These are phyloP conservation scores for Exophiala aquamarina DNA, from an alignment of 2,329 filamentous ascomycete species.

Conservation along the genomic window DNA sequence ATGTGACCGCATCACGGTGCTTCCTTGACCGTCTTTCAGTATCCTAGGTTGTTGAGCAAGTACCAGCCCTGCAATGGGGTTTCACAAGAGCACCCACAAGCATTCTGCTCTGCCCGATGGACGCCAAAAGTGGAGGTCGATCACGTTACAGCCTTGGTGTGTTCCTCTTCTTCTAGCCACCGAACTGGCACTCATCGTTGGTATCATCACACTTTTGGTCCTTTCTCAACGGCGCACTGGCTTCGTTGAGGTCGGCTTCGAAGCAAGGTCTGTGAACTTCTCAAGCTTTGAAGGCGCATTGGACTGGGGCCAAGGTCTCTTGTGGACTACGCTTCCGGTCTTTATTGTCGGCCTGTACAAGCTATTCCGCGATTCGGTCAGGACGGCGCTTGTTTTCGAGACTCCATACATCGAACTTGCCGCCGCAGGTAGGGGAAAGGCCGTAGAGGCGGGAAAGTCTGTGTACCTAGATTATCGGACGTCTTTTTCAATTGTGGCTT, in stretches of 20 bases:
- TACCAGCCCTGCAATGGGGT: too few relatives aligned
- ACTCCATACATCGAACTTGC: slow-evolving; percentile 8
- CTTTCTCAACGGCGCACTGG: slow-evolving; percentile 1
- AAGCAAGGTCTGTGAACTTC: not conserved
- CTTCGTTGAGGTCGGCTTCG: slow-evolving; percentile 6
- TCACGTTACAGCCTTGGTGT: slow-evolving; percentile 2
- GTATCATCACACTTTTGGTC: slow-evolving; percentile 5
- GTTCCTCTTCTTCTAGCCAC: slow-evolving; percentile 5
- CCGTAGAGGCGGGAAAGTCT: slow-evolving; percentile 3
- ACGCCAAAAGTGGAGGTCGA: slow-evolving; percentile 4
- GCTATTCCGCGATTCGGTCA: not conserved
- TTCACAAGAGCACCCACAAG: not conserved
- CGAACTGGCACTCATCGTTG: slow-evolving; percentile 1
- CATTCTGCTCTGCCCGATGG: not conserved
- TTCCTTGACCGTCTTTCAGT: too few relatives aligned
- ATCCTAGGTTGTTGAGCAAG: too few relatives aligned
- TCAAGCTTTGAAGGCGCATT: slow-evolving; percentile 3
- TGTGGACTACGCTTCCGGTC: slow-evolving; percentile 6
- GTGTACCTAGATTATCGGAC: slow-evolving; percentile 6
- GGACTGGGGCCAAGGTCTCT: not conserved
- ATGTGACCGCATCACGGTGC: too few relatives aligned
- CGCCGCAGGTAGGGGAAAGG: not conserved
- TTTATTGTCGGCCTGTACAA: slow-evolving; percentile 3
- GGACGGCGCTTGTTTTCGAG: slow-evolving; percentile 5
- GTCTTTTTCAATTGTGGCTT: slow-evolving; percentile 4